Base-by-base conservation (phyloP, 192 early-diverging fungal species). In the Blastocladiella britannica region DNA sequence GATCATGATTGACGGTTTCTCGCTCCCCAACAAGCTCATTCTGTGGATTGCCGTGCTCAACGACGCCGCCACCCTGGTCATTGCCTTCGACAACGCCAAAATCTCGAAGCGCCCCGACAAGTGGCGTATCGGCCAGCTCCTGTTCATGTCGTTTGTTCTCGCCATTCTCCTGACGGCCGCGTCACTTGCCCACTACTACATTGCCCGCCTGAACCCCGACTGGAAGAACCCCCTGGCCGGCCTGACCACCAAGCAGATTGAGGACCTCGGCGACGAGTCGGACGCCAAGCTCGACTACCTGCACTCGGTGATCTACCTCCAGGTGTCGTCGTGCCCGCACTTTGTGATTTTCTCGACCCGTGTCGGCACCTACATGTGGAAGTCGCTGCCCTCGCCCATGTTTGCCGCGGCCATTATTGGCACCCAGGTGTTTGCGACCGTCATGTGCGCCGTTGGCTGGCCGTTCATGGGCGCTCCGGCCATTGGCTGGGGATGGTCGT, bases 341-440 rank as follows among this genome's bases (percentile, higher is more conserved):
- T 93, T 93, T 69, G 87, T 90, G 28, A 93, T 93, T 60, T 93
- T 93, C 71, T 91, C 88, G 15, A 91, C 91, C 24, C 81, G 89
- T 63, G 65, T 91, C 5, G 72, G 81, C 26, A 82, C 84, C 47
- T 89, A 78, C 67, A 90, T 87, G 68, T 95, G 85, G 83, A 79
- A 87, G 64, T 85, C 85, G 62, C 70, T 79, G 66, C 92, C 92
- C 5, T 79, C 78, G 53, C 73, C 71, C 62, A 73, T 79, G 24
- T 95, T 95, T 66, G 77, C 84, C 7, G 67, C 77, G 15, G 86
- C 83, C 51, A 82, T 95, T 57, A 68, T 84, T 55, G 89, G 82
- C 8, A 95, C 89, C 8, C 89, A 95, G 69, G 72, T 95, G 25
- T 75, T 95, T 67, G 89, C 89, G 59, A 77, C 87, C 78, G 76